Percentiles rank a stretch among this genome's conserved stretches.
Conservation (phyloP, 2,329 filamentous ascomycete genomes). For the Ophiostoma sp. region DNA sequence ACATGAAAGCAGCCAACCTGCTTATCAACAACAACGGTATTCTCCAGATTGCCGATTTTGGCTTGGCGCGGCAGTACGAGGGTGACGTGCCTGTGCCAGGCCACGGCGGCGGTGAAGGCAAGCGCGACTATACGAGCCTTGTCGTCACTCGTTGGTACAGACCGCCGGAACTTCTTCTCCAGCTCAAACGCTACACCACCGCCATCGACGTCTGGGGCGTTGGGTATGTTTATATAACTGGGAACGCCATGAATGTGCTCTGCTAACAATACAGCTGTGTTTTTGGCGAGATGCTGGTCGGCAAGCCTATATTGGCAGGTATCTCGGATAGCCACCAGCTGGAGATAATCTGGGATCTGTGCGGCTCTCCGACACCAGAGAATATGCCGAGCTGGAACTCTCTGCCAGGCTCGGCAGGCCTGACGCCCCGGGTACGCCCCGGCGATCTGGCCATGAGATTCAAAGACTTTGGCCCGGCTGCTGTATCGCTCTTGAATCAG, state of each 20-base stretch:
- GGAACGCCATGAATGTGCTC: neutral
- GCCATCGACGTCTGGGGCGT: conserved; percentile 98
- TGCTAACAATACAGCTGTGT: conserved; percentile 59
- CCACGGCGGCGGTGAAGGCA: conserved; percentile 74
- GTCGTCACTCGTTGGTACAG: conserved; percentile 97
- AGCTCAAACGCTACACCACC: conserved; percentile 87
- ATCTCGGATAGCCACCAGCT: conserved; percentile 86
- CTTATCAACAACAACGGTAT: conserved; percentile 92
- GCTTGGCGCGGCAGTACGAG: conserved; percentile 87
- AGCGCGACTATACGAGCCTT: conserved; percentile 88
- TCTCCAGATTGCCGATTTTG: conserved; percentile 95
- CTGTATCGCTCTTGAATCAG: conserved; percentile 73
- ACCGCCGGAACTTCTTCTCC: conserved; percentile 84
- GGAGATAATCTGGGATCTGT: conserved; percentile 87
- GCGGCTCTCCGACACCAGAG: conserved; percentile 82
- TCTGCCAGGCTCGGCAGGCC: conserved; percentile 73
- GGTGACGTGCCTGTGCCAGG: conserved; percentile 73
- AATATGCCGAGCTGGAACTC: conserved; percentile 88
- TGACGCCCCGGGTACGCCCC: conserved; percentile 57
- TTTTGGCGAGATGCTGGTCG: conserved; percentile 94
- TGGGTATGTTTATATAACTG: conserved; percentile 34
- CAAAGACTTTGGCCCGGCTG: conserved; percentile 63
- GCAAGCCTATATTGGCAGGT: conserved; percentile 86
- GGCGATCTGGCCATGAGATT: conserved; percentile 70
- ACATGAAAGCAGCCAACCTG: conserved; percentile 98